Conservation (phyloP, 1,139 yeast species). For the Hansenula lynferdii region DNA sequence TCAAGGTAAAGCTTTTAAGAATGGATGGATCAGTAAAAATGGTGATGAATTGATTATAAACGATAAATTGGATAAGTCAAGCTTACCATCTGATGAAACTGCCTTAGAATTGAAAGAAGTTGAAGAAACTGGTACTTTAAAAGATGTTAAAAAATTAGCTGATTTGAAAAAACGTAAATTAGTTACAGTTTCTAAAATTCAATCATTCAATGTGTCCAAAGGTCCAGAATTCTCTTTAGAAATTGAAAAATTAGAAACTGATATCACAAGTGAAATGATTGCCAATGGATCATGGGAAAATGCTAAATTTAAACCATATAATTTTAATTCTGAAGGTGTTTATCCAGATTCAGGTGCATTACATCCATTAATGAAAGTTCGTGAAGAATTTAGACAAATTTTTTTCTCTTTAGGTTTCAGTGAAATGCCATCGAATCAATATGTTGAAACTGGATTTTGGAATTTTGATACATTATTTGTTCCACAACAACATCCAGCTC, state of each 20-base stretch:
- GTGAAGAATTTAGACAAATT: slow-evolving; percentile 96
- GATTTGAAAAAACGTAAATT: slow-evolving; percentile 96
- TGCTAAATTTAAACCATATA: slow-evolving; percentile 88
- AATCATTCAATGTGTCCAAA: slow-evolving; percentile 72
- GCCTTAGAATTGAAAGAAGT: slow-evolving; percentile 60
- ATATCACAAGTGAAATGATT: slow-evolving; percentile 90
- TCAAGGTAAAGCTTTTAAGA: slow-evolving; percentile 97
- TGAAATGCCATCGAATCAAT: slow-evolving; percentile 98
- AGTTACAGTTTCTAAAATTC: slow-evolving; percentile 61
- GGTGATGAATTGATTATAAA: slow-evolving; percentile 72
- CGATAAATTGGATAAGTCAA: slow-evolving; percentile 32
- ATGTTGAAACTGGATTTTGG: slow-evolving; percentile 99
- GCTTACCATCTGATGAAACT: slow-evolving; percentile 61
- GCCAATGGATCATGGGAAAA: slow-evolving; percentile 75
- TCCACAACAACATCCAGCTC: slow-evolving; percentile 99
- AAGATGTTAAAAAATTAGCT: slow-evolving; percentile 60
- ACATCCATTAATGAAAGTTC: slow-evolving; percentile 93
- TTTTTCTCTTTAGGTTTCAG: slow-evolving; percentile 97
- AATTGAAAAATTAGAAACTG: slow-evolving; percentile 83
- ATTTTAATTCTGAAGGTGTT: slow-evolving; percentile 93
- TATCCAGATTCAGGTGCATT: slow-evolving; percentile 85
- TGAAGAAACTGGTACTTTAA: slow-evolving; percentile 47
- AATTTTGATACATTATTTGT: slow-evolving; percentile 93
- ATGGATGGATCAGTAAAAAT: slow-evolving; percentile 91
- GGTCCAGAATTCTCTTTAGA: slow-evolving; percentile 82